Percentiles rank a stretch among this genome's conserved stretches.
phyloP scores from a whole-genome alignment of 83 land plant genomes.

The Thuja plicata region DNA sequence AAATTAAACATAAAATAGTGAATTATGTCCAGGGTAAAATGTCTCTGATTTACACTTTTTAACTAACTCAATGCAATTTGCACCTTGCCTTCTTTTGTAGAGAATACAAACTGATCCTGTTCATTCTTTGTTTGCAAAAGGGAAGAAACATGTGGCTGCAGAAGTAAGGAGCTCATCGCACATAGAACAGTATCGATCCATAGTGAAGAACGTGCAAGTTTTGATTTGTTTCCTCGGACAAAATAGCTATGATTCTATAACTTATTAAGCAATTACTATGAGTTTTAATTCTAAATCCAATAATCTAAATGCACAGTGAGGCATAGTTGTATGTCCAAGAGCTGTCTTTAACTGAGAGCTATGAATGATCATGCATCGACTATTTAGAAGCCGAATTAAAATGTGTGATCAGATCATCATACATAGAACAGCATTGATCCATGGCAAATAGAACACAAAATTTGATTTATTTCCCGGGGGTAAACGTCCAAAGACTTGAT shows the following conservation, averaged over 20 bases:
- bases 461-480: not conserved
- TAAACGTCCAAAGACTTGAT: not conserved
- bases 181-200: not conserved
- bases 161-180: not conserved
- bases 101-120: not conserved
- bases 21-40: not conserved
- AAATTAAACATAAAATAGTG: no score
- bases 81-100: not conserved
- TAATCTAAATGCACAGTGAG: not conserved
- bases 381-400: not conserved
- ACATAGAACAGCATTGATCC: not conserved
- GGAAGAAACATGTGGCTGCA: not conserved
- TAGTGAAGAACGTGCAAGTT: not conserved
- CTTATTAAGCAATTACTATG: not conserved
- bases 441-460: not conserved
- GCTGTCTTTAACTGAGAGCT: not conserved
- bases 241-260: not conserved
- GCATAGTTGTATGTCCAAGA: not conserved
- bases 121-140: not conserved
- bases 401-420: not conserved
- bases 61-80: not conserved
- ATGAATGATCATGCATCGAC: not conserved
- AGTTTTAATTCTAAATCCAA: not conserved
- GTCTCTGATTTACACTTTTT: not conserved
- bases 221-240: not conserved